These are phyloP conservation scores for Eutrema salsugineum DNA, from an alignment of 441 rosid genomes.

Conservation along the genomic window DNA sequence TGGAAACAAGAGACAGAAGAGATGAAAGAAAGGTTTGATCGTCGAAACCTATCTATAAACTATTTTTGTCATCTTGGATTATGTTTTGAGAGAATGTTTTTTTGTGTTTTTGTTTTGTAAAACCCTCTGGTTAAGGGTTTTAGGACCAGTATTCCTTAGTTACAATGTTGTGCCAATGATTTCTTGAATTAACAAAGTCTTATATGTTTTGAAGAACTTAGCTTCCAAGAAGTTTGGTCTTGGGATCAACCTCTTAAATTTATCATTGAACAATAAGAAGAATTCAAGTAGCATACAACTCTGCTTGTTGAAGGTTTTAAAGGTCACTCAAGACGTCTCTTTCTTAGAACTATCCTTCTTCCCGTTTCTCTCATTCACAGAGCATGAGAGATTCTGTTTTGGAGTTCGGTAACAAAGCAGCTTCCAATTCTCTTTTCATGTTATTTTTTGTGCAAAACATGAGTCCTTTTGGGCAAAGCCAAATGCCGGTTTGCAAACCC, in stretches of 20 bases:
- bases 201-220: neutral
- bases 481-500: too few relatives aligned
- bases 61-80: neutral
- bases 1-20: conserved; percentile 71
- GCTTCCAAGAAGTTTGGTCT: neutral
- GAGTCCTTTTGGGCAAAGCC: neutral
- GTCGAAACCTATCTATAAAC: neutral
- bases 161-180: conserved; percentile 22
- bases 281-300: neutral
- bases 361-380: neutral
- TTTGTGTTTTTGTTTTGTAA: neutral
- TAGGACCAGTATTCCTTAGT: conserved; percentile 9
- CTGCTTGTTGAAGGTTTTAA: neutral
- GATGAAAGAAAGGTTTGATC: conserved; percentile 27
- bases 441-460: neutral
- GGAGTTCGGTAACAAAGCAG: neutral
- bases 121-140: conserved; percentile 2
- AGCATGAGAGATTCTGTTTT: neutral
- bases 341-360: neutral
- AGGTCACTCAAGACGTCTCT: neutral
- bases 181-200: conserved; percentile 9
- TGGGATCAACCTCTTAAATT: neutral
- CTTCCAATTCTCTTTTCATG: neutral
- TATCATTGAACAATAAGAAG: neutral
- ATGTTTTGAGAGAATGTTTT: conserved; percentile 9